Conservation (phyloP, 305 asterid species). For the Fraxinus platypoda region DNA sequence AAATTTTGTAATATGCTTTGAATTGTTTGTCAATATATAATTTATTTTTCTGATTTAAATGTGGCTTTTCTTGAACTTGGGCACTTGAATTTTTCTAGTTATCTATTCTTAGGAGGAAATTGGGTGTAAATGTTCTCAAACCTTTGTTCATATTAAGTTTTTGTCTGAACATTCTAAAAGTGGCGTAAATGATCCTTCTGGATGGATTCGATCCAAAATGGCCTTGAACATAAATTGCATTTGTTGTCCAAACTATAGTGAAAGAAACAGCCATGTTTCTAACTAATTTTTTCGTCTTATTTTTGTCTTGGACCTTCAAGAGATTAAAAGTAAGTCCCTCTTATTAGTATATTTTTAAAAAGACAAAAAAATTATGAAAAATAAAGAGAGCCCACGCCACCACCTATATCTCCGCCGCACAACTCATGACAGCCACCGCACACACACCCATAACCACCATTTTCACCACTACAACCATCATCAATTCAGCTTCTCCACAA, state of each 20-base stretch:
- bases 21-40: not conserved
- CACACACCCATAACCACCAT: too few species aligned
- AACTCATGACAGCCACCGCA: too few species aligned
- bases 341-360: too few species aligned
- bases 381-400: too few species aligned
- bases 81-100: not conserved
- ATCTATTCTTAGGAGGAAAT: not conserved
- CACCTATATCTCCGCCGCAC: too few species aligned
- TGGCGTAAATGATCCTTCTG: not conserved
- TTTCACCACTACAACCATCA: too few species aligned
- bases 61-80: not conserved
- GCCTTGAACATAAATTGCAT: not conserved
- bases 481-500: too few species aligned
- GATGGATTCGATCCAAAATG: not conserved
- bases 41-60: not conserved
- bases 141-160: not conserved
- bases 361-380: too few species aligned
- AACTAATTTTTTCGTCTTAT: not conserved
- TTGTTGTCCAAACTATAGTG: not conserved
- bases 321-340: too few species aligned
- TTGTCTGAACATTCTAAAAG: not conserved
- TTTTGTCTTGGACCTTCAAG: too few species aligned
- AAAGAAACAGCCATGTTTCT: not conserved
- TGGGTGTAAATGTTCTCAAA: not conserved
- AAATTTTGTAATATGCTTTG: not conserved